phyloP scores from a whole-genome alignment of 495 filamentous ascomycete genomes.

The Rusavskia elegans region DNA sequence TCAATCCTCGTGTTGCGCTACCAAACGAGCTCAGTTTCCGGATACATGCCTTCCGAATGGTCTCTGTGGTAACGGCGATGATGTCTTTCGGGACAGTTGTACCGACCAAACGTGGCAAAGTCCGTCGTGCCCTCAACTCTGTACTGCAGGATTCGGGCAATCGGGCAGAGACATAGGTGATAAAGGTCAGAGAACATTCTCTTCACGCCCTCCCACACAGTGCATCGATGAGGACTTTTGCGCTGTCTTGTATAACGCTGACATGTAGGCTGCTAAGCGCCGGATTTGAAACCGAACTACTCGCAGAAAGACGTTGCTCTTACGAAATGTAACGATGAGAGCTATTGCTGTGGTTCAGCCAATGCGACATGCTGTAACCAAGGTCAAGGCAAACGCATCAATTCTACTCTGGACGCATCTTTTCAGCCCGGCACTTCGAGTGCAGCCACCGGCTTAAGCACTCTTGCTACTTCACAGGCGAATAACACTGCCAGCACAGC shows the following conservation, averaged over 20 bases:
- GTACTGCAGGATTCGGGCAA: background rate
- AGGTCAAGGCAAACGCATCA: background rate
- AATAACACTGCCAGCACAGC: too few relatives aligned
- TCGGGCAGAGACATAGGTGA: background rate
- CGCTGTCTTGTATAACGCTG: too few relatives aligned
- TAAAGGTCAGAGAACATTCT: too few relatives aligned
- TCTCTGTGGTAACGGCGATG: background rate
- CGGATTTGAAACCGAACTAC: background rate
- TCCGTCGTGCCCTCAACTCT: background rate
- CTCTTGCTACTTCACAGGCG: too few relatives aligned
- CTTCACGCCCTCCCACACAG: too few relatives aligned
- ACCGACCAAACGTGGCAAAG: background rate
- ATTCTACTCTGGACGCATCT: too few relatives aligned
- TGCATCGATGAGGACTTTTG: too few relatives aligned
- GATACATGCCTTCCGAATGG: background rate
- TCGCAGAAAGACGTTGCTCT: background rate
- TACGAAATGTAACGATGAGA: background rate
- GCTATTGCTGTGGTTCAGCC: background rate
- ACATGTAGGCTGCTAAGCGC: background rate
- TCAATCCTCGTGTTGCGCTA: background rate
- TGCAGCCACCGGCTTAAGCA: too few relatives aligned
- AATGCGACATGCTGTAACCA: background rate
- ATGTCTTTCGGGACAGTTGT: background rate
- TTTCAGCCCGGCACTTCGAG: too few relatives aligned
- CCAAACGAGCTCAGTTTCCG: background rate